Conservation (phyloP, 768 basidiomycete genomes). For the Tricholoma matsutake region DNA sequence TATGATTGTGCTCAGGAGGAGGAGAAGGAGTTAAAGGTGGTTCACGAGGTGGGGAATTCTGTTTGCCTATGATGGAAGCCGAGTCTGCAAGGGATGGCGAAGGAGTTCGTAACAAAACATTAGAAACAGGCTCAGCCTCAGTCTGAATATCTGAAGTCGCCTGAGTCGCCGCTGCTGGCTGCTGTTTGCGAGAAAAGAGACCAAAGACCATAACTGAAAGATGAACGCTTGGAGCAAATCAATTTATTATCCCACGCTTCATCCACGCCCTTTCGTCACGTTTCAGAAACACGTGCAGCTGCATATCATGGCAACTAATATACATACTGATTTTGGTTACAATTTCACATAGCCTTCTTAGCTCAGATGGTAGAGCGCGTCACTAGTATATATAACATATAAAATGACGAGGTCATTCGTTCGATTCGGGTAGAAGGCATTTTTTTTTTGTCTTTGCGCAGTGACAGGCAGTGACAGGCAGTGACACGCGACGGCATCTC, state of each 20-base stretch:
- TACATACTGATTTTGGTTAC: too few species aligned
- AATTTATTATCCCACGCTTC: neutral
- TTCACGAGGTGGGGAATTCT: conserved; percentile 12
- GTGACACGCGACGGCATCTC: too few species aligned
- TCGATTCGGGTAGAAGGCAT: conserved; percentile 6
- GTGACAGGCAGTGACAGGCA: too few species aligned
- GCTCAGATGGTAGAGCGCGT: conserved; percentile 58
- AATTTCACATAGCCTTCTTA: too few species aligned
- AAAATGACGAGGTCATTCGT: conserved; percentile 6
- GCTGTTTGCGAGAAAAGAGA: conserved; percentile 13
- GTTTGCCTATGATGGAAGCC: conserved; percentile 9
- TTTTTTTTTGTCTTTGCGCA: too few species aligned
- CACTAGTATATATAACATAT: conserved; percentile 36
- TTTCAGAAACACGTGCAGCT: too few species aligned
- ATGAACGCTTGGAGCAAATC: too few species aligned
- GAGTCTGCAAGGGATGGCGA: conserved; percentile 14
- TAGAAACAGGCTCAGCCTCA: neutral
- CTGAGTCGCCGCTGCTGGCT: neutral
- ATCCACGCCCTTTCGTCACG: neutral
- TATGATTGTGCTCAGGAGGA: conserved; percentile 6
- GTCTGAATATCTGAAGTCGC: too few species aligned
- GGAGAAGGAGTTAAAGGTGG: conserved; percentile 17
- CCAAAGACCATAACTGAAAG: conserved; percentile 13
- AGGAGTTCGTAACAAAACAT: conserved; percentile 14
- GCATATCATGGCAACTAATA: too few species aligned